Base-by-base conservation (phyloP, 164 flowering plant genomes). In the Warburgia ugandensis region DNA sequence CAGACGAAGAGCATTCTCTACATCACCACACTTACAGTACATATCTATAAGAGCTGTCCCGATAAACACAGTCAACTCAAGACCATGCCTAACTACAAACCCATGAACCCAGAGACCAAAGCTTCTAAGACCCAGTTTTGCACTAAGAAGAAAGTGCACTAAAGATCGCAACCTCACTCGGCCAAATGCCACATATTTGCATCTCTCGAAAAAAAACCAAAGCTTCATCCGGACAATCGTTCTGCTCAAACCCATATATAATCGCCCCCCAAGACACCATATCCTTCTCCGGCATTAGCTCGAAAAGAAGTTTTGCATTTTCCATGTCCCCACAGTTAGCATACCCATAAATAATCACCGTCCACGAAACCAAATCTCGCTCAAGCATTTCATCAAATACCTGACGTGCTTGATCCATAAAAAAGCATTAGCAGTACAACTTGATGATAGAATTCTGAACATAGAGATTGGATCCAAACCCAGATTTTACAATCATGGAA, bases 371-470 rank as follows among this genome's bases (percentile, higher is more conserved):
- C 29, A 52, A 37, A 27, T 52, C 56, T 26, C 45, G 17, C 10
- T 52, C 56, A 10, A 22, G 20, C 56, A 52, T 52, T 52, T 52
- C 45, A 52, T 52, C 45, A 26, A 52, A 52, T 45, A 52, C 43
- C 35, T 55, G 17, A 2, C 59, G 49, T 31, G 50, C 59, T 5
- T 5, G 25, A 3, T 44, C 59, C 1, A 35, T 32, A 9, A 1
- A 23, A 13, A 22, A 11, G 10, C 45, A 31, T 23, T 33, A 6
- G 6, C 50, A 45, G 13, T 55, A 45, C 59, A 44, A 31, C 32
- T 44, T 43, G 14, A 55, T 23, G 3, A 25, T 12, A 11, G 50
- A 30, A 32, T 44, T 55, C 20, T 35, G 41, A 12, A 55, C 50
- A 3, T 44, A 33, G n/a, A 32, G 20, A 55, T 55, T 33, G 3